Base-by-base conservation (phyloP, 495 filamentous ascomycete species). In the Tuber aestivum region DNA sequence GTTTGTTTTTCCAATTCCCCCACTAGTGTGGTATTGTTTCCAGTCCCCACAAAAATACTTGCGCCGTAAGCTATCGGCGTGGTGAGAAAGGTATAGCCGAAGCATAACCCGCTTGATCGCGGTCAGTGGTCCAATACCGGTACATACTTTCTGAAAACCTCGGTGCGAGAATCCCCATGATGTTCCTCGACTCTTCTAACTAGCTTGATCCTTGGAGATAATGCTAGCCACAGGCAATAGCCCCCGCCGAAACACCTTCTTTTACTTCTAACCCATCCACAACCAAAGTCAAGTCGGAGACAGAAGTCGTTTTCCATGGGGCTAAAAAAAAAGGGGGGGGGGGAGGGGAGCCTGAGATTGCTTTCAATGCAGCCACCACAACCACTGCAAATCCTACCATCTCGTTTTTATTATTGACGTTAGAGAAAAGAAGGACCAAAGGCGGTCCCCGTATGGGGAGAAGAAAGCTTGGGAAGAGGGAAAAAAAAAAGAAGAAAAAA, bases 401-500 rank as follows among this genome's bases (percentile, higher is more conserved):
- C 42, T 18, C 42, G 18, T 44, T n/a, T n/a, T n/a, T n/a, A n/a
- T n/a, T n/a, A n/a, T n/a, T n/a, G n/a, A 3, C 3, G 9, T 23
- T 7, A 48, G 20, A 9, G 20, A 48, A 48, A 48, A 7, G 45
- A 23, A 23, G 41, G 41, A 44, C 3, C 12, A 7, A 48, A 8
- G 20, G 8, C 5, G 20, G 21, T 48, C 45, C 23, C 45, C 2
- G 21, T 48, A 21, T 6, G 41, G 38, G 42, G 16, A 72, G 21
- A 48, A 37, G 35, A 23, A 50, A 32, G 37, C 16, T 38, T 23
- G 21, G 40, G 42, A 41, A 72, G n/a, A 6, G 23, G 16, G 32
- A 38, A 72, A 44, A 21, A 27, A 68, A 71, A 71, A 40, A 5
- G n/a, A n/a, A n/a, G n/a, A 44, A 70, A 71, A 41, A 44, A 38